A percentile compares a stretch with the other conserved stretches of the same genome.
Conservation (phyloP, 2,329 filamentous ascomycete genomes). For the Verticillium klebahnii region DNA sequence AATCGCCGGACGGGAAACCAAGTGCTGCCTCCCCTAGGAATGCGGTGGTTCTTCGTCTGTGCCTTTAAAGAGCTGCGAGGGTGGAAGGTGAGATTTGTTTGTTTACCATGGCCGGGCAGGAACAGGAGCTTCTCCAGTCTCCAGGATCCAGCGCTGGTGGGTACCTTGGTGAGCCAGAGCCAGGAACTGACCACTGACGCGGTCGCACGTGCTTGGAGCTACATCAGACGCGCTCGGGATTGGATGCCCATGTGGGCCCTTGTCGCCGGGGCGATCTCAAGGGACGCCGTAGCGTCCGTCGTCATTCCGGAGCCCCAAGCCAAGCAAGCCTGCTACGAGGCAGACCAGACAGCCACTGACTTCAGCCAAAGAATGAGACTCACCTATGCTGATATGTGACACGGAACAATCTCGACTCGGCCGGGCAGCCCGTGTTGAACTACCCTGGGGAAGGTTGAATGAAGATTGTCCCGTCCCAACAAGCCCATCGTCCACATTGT, state of each 20-base stretch:
- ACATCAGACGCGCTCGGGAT: background rate
- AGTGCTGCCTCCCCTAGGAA: slow-evolving; percentile 1
- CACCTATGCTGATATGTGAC: background rate
- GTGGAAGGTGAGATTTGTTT: slow-evolving; percentile 1
- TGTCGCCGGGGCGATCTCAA: slow-evolving; percentile 1
- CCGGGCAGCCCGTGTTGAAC: background rate
- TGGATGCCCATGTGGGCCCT: background rate
- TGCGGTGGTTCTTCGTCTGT: background rate
- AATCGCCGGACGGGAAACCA: background rate
- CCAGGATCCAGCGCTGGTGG: background rate
- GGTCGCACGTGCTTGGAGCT: background rate
- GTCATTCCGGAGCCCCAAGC: background rate
- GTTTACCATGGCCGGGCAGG: background rate
- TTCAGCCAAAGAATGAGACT: background rate
- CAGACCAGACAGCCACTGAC: background rate
- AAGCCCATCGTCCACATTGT: no score
- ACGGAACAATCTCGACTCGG: background rate
- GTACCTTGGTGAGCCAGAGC: background rate
- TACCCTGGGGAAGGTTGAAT: background rate
- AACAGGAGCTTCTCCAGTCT: background rate
- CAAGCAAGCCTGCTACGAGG: background rate
- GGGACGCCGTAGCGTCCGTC: background rate
- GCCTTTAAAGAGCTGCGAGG: background rate
- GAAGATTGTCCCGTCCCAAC: background rate
- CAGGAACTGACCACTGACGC: background rate